These are phyloP conservation scores for Colletotrichum sp. DNA, from an alignment of 2,329 filamentous ascomycete species.

Conservation along the genomic window DNA sequence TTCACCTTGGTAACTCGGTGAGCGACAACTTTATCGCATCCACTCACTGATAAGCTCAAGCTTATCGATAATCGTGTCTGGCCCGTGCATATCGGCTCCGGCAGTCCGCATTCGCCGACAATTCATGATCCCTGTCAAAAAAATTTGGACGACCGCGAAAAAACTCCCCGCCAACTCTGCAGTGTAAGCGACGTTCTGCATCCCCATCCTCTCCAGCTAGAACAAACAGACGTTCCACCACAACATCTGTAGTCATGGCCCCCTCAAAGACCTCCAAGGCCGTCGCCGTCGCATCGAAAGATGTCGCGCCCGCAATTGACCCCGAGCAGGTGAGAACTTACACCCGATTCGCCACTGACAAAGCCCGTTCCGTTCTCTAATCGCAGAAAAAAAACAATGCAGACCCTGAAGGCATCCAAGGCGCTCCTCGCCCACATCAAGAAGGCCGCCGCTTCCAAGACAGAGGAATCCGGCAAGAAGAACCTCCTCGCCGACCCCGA, in stretches of 20 bases:
- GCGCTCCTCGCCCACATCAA: conserved; percentile 68
- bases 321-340: conserved; percentile 43
- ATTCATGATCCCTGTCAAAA: conserved; percentile 18
- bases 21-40: not conserved
- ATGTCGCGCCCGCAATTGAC: conserved; percentile 39
- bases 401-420: conserved; percentile 68
- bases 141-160: conserved; percentile 20
- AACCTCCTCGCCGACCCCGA: conserved; percentile 56
- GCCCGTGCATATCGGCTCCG: conserved; percentile 17
- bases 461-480: conserved; percentile 50
- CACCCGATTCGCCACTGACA: not conserved
- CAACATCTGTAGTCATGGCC: conserved; percentile 36
- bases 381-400: not conserved
- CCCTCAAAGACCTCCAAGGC: conserved; percentile 49
- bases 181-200: not conserved
- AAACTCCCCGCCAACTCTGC: conserved; percentile 18
- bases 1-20: not conserved
- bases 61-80: not conserved
- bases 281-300: conserved; percentile 32
- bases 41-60: not conserved
- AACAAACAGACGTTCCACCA: not conserved
- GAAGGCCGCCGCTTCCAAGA: conserved; percentile 52
- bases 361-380: not conserved
- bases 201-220: not conserved
- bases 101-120: conserved; percentile 14